Base-by-base conservation (phyloP, 352 stramenopile species). In the Globisporangium carolinianum region DNA sequence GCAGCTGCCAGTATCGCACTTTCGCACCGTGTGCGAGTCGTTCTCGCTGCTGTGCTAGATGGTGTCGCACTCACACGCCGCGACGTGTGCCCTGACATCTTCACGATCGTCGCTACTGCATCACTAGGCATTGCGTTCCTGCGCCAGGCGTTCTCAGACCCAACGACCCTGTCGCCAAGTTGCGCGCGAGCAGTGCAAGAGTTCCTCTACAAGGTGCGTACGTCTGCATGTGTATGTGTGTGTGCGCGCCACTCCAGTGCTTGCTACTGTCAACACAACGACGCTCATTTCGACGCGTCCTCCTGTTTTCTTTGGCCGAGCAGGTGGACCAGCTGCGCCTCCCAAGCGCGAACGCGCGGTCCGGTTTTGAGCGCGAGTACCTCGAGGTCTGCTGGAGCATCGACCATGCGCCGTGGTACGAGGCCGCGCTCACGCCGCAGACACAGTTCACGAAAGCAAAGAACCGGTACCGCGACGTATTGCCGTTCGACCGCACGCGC, bases 391-490 rank as follows among this genome's bases (percentile, higher is more conserved):
- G 79, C 53, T 67, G 54, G 46, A 78, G 68, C 43, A 80, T 94
- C 58, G 72, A 88, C 65, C 61, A 67, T 6, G 73, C 73, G 4
- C 68, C 72, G 24, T 81, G 73, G 68, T 91, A 79, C 50, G 61
- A 85, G 17, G 58, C 43, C 9, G 70, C 67, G n/a, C 53, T 92
- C 10, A 80, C 78, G 15, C 59, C 62, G 47, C 82, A 94, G 54
- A 91, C 78, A 12, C 78, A 76, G 59, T 61, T 71, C n/a, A 91
- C 78, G 15, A 82, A 76, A 17, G 57, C 61, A 18, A 91, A 91
- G 58, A 94, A 94, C 59, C 76, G 84, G 47, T 94, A 94, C 61
- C 55, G 67, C 36, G 82, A 92, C 57, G 82, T 94, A 36, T 45
- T 94, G 9, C 84, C 84, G 36, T 87, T 88, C 56, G 80, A 91